Base-by-base conservation (phyloP, 345 rosid genomes). In the Cardamine chenopodiifolia region DNA sequence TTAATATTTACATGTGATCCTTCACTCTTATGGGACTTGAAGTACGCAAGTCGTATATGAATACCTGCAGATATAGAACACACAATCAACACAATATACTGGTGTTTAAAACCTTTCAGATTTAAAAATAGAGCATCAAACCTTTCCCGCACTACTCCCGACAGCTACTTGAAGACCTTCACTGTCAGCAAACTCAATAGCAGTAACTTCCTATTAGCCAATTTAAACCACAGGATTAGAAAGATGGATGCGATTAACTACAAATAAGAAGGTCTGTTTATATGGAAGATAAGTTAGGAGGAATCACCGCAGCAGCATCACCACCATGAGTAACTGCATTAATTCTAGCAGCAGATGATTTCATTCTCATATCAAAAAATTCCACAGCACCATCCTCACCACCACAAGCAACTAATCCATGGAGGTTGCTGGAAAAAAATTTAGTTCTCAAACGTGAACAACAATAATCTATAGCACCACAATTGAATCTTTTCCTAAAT, bases 361-460 rank as follows among this genome's bases (percentile, higher is more conserved):
- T 90, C 77, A 75, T 81, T 77, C 99, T 90, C 90, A 73, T 83
- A 82, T 95, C 99, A 49, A 95, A 95, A 82, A 97, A 90, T 80
- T 92, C 97, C 2, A 92, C 85, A 59, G 90, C 92, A 81, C 99
- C 99, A 83, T 92, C 99, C 75, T 92, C 99, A 49, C 99, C 97
- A 32, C 99, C 99, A 84, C 97, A 92, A 70, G 94, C 99, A 79
- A 95, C 88, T 68, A 95, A 75, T 54, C 99, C 99, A 75, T 95
- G 99, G 58, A 89, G 65, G 70, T 88, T 86, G 78, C 99, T 92
- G 82, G 74, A 69, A 52, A 61, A 18, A 14, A 11, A 72, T 9
- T 62, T 42, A 65, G 69, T 66, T 18, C 45, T 65, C 70, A 82
- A 23, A 53, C 48, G 35, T 74, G 5, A 45, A 48, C 71, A 49